Percentiles rank a stretch among this genome's conserved stretches.
phyloP scores from a whole-genome alignment of 2,329 filamentous ascomycete species.

The Hymenoscyphus repandus region DNA sequence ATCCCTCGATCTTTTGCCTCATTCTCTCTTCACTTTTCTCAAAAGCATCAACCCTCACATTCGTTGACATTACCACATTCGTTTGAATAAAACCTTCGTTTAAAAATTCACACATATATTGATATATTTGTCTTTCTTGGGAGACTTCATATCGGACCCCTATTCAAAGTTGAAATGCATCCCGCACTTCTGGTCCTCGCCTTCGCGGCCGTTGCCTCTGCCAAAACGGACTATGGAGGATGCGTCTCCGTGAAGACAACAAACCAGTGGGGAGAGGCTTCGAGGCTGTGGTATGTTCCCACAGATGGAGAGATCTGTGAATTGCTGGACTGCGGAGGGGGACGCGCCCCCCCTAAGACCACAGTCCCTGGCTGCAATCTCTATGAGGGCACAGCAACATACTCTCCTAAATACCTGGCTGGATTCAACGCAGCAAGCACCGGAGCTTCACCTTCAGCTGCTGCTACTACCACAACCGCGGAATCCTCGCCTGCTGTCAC shows the following conservation, averaged over 20 bases:
- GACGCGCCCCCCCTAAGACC: conserved; percentile 16
- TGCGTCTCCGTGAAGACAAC: conserved; percentile 1
- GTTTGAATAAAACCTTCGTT: background rate
- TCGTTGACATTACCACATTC: background rate
- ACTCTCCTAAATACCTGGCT: conserved; percentile 11
- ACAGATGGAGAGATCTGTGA: conserved; percentile 18
- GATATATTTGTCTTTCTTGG: background rate
- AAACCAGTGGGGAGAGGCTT: conserved; percentile 3
- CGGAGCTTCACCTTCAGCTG: background rate
- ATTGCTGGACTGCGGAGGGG: conserved; percentile 20
- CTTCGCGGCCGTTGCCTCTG: conserved; percentile 13
- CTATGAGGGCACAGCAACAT: conserved; percentile 21
- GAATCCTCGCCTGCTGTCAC: background rate
- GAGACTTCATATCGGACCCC: background rate
- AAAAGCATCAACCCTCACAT: background rate
- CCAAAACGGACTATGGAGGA: conserved; percentile 9
- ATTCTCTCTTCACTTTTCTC: background rate
- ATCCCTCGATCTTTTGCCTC: background rate
- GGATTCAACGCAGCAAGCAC: background rate
- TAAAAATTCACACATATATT: background rate
- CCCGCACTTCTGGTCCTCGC: conserved; percentile 11
- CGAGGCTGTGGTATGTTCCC: conserved; percentile 13
- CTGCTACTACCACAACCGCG: conserved; percentile 5
- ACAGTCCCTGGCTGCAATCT: conserved; percentile 18
- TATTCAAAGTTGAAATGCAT: conserved; percentile 11